Percentiles rank a stretch among this genome's conserved stretches.
Evolutionary conservation across 306 rosid genomes (phyloP).

Genomic region (Pueraria montana): DNA sequence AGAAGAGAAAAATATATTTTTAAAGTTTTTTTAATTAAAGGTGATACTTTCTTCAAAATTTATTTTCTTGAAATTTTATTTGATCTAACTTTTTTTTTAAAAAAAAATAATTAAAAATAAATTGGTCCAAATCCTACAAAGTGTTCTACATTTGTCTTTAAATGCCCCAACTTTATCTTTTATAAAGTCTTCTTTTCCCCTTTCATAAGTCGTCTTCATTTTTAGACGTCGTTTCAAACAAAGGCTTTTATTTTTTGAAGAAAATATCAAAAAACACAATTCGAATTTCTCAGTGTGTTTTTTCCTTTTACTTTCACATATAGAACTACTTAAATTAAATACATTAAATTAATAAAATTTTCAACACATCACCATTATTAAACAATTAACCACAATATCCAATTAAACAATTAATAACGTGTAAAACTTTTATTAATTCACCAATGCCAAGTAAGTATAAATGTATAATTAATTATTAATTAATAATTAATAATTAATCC

Average conservation of each 20-base stretch:
- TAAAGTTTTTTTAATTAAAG: neutral
- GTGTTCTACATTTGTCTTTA: conserved; percentile 4
- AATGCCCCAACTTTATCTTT: conserved; percentile 25
- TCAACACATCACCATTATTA: neutral
- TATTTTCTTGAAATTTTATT: neutral
- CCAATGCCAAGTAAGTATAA: neutral
- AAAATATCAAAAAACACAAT: neutral
- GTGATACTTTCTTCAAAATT: neutral
- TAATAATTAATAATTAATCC: neutral
- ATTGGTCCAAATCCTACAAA: conserved; percentile 9
- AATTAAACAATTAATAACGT: neutral
- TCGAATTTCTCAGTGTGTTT: neutral
- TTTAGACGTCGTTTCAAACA: conserved; percentile 9
- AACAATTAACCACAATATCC: too few relatives aligned
- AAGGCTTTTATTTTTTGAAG: neutral
- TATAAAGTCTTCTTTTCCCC: conserved; percentile 1
- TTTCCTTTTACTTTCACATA: neutral
- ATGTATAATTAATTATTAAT: neutral
- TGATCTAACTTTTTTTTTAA: neutral
- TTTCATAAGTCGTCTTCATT: neutral
- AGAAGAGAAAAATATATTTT: neutral
- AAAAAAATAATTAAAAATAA: neutral
- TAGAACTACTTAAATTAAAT: neutral
- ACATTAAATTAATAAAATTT: neutral
- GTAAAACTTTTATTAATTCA: neutral